Base-by-base conservation (phyloP, 1,284 basidiomycete genomes). In the Fomitopsis schrenkii region DNA sequence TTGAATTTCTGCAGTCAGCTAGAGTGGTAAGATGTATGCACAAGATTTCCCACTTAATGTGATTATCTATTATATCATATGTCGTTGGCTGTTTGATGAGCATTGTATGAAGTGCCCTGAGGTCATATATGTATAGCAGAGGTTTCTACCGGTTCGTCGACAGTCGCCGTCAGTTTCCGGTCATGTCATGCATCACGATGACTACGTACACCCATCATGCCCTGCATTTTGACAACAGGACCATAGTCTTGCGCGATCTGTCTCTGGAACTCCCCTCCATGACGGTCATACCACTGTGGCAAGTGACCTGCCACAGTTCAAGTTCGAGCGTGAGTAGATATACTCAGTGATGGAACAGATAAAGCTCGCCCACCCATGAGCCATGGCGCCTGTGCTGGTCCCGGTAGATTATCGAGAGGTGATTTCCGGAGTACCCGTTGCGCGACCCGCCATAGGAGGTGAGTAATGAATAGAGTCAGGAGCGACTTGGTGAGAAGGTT, bases 181-280 rank as follows among this genome's bases (percentile, higher is more conserved):
- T 22, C 22, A 22, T 22, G 22, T 22, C 22, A 22, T 22, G 22
- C 22, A 22, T 22, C 22, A 22, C 22, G 22, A 22, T 22, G 22
- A 22, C 22, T 22, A 22, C 30, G 42, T 50, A 67, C 64, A 19
- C 64, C 65, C 17, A 68, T 60, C 22, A 67, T 53, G 17, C 64
- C 63, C 26, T 63, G 57, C n/a, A 70, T 54, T 30, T 61, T 58
- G 15, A 64, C 66, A 1, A 67, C 64, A 1, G 62, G 59, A 1
- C 69, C 67, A 40, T 70, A 71, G 9, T 59, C 61, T 17, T 63
- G 60, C 8, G 60, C 61, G 1, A 71, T 38, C 8, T 59, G 61
- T 5, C 53, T 48, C 15, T 69, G 68, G 45, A 65, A 71, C 0
- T 57, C 45, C 1, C 52, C 19, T 5, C 66, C 63, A 33, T 65